Evolutionary conservation across 495 filamentous ascomycete genomes (phyloP), one percentile per base, ranked within the genome.

Genomic region (Thozetella sp.): DNA sequence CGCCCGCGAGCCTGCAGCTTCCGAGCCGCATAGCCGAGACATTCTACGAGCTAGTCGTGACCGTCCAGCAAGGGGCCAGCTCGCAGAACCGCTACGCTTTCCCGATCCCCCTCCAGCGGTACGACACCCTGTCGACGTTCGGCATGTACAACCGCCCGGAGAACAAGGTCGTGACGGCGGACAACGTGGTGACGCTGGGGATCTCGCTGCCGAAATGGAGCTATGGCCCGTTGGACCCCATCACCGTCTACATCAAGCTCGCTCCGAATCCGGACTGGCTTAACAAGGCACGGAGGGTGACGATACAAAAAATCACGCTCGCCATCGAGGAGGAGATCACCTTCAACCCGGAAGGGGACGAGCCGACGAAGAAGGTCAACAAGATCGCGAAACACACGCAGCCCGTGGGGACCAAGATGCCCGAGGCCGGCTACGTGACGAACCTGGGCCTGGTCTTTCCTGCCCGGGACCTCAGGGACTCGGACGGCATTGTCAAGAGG

Each of bases 61-160:
- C 87, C 58, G 92, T 99, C 15, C 94, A 98, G 69, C 95, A 99
- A 71, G 91, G 93, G 6, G 86, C 85, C 51, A 83, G 86, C 57
- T 86, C 93, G 30, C 90, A 97, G 70, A 90, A 89, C 67, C 96
- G 96, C 78, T 95, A 93, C 67, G 75, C 88, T 6, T 97, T 97
- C 62, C 93, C 95, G 1, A 91, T 98, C 1, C 96, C 95, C 13
- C 86, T 99, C 61, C 83, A 88, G 61, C 84, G 95, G 63, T 99
- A 97, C 75, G 95, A 99, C 72, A 99, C 93, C 2, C 80, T 99
- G 25, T 97, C 93, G 22, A 98, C 95, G 26, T 99, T 98, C 74
- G 96, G 95, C 71, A 99, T 99, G 95, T 99, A 97, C 77, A 97
- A 98, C 75, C 88, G 93, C 25, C 95, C 93, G 11, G 95, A 97